Evolutionary conservation across 2,329 filamentous ascomycete species (phyloP).

Genomic region (Aspergillus latus): DNA sequence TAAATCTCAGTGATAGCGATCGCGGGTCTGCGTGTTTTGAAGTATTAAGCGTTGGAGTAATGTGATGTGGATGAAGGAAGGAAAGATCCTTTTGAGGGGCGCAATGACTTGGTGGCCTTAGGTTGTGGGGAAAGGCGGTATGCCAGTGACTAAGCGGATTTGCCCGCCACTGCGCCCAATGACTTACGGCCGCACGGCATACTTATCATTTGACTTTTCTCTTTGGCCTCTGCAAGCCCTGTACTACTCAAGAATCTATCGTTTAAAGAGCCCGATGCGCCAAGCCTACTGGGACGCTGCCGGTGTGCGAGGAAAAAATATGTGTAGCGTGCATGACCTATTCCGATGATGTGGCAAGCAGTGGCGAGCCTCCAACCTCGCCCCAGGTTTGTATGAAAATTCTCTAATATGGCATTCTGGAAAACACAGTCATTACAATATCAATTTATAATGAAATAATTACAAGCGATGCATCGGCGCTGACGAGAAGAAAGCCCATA

Average conservation of each 20-base stretch:
- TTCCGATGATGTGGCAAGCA: constrained; percentile 3
- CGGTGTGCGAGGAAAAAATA: neutral
- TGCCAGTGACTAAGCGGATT: constrained; percentile 21
- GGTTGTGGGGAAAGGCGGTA: constrained; percentile 33
- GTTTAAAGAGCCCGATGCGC: neutral
- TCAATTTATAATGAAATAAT: too few species aligned
- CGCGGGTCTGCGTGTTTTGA: constrained; percentile 16
- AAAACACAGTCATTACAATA: too few species aligned
- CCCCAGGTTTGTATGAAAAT: neutral
- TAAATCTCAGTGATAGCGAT: constrained; percentile 33
- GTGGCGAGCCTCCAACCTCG: neutral
- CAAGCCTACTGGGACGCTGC: neutral
- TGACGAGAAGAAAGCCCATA: too few species aligned
- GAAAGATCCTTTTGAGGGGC: constrained; percentile 40
- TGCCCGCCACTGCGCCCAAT: neutral
- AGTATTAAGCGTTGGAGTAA: constrained; percentile 16
- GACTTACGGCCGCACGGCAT: neutral
- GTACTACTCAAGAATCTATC: constrained; percentile 1
- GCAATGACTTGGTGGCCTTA: constrained; percentile 16
- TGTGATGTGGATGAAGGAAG: constrained; percentile 25
- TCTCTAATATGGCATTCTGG: too few species aligned
- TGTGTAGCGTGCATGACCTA: neutral
- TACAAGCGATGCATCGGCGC: too few species aligned
- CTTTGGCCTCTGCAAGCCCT: constrained; percentile 3
- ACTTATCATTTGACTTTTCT: neutral